Conservation (phyloP, 305 asterid species). For the Solanum hybrid region DNA sequence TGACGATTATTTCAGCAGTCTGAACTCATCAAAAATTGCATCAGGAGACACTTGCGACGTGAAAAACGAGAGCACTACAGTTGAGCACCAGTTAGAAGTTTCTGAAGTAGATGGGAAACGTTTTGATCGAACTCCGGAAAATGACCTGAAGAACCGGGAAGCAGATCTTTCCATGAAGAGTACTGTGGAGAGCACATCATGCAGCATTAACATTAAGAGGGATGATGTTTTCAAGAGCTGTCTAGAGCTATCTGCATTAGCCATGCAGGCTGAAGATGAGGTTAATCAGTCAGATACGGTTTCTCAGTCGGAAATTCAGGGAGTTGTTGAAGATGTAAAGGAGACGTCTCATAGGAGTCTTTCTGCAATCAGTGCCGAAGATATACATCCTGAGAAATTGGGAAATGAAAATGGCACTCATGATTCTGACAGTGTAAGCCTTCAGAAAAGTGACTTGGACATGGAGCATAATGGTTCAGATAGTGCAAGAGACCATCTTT, state of each 20-base stretch:
- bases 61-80: conserved; percentile 13
- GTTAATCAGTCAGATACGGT: conserved; percentile 18
- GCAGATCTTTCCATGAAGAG: conserved; percentile 9
- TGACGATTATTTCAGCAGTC: conserved; percentile 28
- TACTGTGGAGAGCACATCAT: conserved; percentile 18
- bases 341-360: conserved; percentile 26
- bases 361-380: conserved; percentile 20
- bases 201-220: conserved; percentile 25
- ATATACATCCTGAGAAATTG: conserved; percentile 23
- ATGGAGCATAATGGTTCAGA: conserved; percentile 24
- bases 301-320: conserved; percentile 17
- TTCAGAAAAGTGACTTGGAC: conserved; percentile 14
- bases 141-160: conserved; percentile 18
- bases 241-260: conserved; percentile 46
- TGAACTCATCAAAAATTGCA: conserved; percentile 17
- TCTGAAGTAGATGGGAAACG: conserved; percentile 21
- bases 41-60: conserved; percentile 11
- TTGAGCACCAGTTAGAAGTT: conserved; percentile 22
- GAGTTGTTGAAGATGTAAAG: conserved; percentile 19
- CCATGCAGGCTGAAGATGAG: conserved; percentile 21
- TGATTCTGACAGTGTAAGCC: conserved; percentile 24
- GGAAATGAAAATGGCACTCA: conserved; percentile 19
- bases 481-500: conserved; percentile 18
- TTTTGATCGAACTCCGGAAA: conserved; percentile 13
- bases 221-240: conserved; percentile 54